A percentile compares a stretch with the other conserved stretches of the same genome.
Evolutionary conservation across 306 rosid species (phyloP).

Genomic region (Prunus mira): DNA sequence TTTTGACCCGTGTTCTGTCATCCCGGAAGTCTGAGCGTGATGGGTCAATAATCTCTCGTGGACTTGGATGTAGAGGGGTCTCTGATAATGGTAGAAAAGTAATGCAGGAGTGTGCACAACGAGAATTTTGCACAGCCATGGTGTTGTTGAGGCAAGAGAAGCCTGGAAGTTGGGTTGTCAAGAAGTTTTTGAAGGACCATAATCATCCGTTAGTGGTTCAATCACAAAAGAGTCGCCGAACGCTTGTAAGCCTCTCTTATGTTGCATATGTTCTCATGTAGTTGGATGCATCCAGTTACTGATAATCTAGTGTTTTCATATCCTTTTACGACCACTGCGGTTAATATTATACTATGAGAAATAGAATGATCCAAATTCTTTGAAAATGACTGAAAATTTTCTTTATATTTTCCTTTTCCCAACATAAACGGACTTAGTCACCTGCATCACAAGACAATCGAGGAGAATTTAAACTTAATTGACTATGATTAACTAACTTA

Average conservation of each 20-base stretch:
- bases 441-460: no score
- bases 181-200: constrained; percentile 34
- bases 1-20: constrained; percentile 32
- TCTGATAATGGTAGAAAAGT: constrained; percentile 16
- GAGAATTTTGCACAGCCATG: constrained; percentile 25
- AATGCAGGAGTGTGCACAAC: constrained; percentile 13
- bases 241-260: constrained; percentile 28
- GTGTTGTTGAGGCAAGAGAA: constrained; percentile 31
- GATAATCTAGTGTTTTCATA: neutral
- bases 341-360: neutral
- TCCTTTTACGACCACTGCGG: neutral
- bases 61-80: constrained; percentile 36
- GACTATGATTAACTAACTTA: no score
- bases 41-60: constrained; percentile 39
- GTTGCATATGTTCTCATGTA: neutral
- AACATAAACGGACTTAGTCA: no score
- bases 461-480: no score
- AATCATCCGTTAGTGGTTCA: constrained; percentile 33
- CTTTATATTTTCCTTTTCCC: neutral
- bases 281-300: no score
- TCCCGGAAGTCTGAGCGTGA: constrained; percentile 41
- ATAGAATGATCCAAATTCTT: neutral
- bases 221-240: constrained; percentile 13
- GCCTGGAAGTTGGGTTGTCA: constrained; percentile 27
- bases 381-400: neutral